Evolutionary conservation across 768 basidiomycete species (phyloP), one percentile per base, ranked within the genome.

Genomic region (Lentinula boryana): DNA sequence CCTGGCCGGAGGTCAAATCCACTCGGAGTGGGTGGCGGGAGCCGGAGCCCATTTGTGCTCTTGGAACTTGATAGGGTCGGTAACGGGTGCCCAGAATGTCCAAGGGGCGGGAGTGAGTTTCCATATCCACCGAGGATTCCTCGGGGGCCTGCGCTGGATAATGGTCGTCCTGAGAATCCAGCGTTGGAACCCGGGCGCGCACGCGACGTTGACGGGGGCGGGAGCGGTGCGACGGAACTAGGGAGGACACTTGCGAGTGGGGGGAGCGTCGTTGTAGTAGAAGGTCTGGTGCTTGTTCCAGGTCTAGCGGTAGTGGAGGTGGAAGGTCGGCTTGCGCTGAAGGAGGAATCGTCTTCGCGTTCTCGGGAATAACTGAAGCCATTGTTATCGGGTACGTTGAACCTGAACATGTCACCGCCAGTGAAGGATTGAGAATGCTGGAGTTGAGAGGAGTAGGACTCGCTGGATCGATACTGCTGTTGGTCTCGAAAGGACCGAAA

Each of bases 241-340:
- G 80, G 74, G 81, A 83, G 77, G 79, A 82, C 73, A 70, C 46
- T 53, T 60, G 51, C 43, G 38, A 60, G 64, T 31, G 58, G 64
- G 31, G 62, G 63, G 53, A 60, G 54, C 33, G 43, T 51, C 10
- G 41, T 43, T 46, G 27, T 60, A 6, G 38, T 55, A 3, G 61
- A 13, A 43, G 80, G 80, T 53, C 69, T 72, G 65, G 77, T 78
- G 71, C 74, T 73, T 73, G 79, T 50, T 49, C 44, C 57, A 8
- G 57, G 57, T 23, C 55, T 33, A 32, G 48, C 50, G 31, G 58
- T 51, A 13, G 49, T 80, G 76, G 72, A 77, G 1, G 70, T 69
- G 48, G 48, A 49, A n/a, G 57, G 48, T 48, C 57, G 57, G 57
- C 44, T 58, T 43, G 44, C 18, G 43, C 69, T 76, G 78, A 46